Evolutionary conservation across 495 filamentous ascomycete species (phyloP).

Genomic region (Talaromyces wortmannii): DNA sequence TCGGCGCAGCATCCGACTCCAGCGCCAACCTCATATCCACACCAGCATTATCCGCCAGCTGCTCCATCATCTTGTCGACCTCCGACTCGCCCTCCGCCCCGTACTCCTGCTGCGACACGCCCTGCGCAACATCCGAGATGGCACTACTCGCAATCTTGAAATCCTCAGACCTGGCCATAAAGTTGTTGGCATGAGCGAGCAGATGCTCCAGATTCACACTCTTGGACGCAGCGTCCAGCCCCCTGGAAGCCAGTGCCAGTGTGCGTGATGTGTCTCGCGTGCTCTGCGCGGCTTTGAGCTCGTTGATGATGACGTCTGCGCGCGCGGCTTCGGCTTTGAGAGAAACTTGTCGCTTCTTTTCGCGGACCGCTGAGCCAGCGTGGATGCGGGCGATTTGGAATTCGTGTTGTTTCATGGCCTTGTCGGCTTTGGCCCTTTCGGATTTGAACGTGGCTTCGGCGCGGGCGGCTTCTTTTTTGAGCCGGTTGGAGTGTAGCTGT

Average conservation of each 20-base stretch:
- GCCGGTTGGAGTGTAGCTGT: constrained; percentile 39
- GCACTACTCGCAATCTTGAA: constrained; percentile 41
- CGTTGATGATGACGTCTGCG: constrained; percentile 44
- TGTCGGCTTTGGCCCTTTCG: constrained; percentile 42
- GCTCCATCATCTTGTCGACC: constrained; percentile 41
- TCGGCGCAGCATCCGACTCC: constrained; percentile 28
- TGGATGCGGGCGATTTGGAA: constrained; percentile 46
- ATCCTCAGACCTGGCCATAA: constrained; percentile 37
- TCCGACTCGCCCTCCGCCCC: constrained; percentile 40
- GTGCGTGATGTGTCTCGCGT: constrained; percentile 41
- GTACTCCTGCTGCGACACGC: constrained; percentile 39
- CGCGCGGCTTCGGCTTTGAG: constrained; percentile 39
- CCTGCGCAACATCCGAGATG: constrained; percentile 41
- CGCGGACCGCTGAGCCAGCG: constrained; percentile 38
- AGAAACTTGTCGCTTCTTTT: constrained; percentile 39
- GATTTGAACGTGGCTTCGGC: constrained; percentile 41
- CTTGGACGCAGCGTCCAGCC: constrained; percentile 36
- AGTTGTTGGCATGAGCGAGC: constrained; percentile 40
- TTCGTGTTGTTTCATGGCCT: constrained; percentile 42
- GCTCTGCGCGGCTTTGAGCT: constrained; percentile 40
- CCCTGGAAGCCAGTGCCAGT: constrained; percentile 33
- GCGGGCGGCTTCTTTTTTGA: constrained; percentile 40
- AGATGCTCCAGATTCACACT: constrained; percentile 38
- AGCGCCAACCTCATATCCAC: constrained; percentile 35
- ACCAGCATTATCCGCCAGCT: constrained; percentile 41